A percentile compares a stretch with the other conserved stretches of the same genome.
Conservation (phyloP, 495 filamentous ascomycete genomes). For the Oidiodendron maius region DNA sequence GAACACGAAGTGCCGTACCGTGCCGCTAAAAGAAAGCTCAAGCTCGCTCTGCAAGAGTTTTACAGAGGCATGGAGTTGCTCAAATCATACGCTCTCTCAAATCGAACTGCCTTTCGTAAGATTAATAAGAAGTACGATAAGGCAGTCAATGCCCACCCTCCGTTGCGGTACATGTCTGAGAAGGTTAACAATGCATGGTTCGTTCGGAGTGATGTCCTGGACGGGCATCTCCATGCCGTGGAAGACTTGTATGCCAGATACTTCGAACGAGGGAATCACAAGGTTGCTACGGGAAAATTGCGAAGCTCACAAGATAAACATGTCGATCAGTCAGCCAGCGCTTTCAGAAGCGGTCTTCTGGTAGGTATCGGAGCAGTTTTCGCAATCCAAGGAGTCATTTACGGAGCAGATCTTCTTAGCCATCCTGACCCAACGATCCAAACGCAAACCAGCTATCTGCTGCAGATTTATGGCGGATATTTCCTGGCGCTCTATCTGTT, state of each 20-base stretch:
- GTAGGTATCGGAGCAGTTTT: conserved; percentile 71
- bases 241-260: conserved; percentile 92
- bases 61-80: conserved; percentile 87
- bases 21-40: conserved; percentile 83
- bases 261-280: conserved; percentile 85
- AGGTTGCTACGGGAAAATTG: conserved; percentile 82
- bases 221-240: conserved; percentile 66
- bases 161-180: conserved; percentile 81
- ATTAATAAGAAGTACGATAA: conserved; percentile 99
- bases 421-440: conserved; percentile 38
- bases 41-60: conserved; percentile 83
- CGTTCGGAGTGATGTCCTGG: conserved; percentile 75
- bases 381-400: conserved; percentile 66
- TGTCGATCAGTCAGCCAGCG: conserved; percentile 63
- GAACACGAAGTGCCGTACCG: conserved; percentile 66
- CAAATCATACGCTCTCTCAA: conserved; percentile 83
- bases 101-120: conserved; percentile 89
- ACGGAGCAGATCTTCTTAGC: conserved; percentile 47
- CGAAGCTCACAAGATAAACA: conserved; percentile 58
- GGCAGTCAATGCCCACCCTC: conserved; percentile 66
- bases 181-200: conserved; percentile 89
- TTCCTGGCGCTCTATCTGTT: conserved; percentile 72
- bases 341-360: conserved; percentile 77
- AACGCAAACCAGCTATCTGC: conserved; percentile 62
- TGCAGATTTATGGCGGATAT: conserved; percentile 83